Percentiles rank a stretch among this genome's conserved stretches.
Conservation (phyloP, 2,329 filamentous ascomycete genomes). For the Dendrostoma leiphaemia region DNA sequence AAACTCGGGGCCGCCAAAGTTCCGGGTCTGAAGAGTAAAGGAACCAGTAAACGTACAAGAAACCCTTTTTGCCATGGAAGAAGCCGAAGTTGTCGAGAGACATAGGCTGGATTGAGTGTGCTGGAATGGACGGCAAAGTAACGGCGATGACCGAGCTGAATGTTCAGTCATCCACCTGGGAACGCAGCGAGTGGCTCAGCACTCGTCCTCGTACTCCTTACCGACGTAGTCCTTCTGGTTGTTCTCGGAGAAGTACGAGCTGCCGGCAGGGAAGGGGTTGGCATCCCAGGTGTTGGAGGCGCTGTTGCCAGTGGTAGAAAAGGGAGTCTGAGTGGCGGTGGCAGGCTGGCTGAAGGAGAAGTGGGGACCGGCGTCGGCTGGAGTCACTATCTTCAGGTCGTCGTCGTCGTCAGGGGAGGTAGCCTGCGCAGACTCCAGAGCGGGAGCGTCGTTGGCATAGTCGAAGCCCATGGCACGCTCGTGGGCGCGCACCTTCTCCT, state of each 20-base stretch:
- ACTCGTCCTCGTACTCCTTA: background rate
- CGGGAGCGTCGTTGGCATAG: background rate
- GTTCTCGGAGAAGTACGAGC: background rate
- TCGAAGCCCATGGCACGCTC: background rate
- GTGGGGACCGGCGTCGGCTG: background rate
- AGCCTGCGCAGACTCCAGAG: background rate
- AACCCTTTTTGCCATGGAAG: background rate
- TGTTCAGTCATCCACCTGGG: background rate
- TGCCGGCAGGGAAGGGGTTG: background rate
- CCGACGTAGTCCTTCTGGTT: background rate
- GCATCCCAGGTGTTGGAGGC: background rate
- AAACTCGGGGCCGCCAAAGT: background rate
- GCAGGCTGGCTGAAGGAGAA: background rate
- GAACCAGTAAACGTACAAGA: background rate
- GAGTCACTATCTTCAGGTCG: background rate
- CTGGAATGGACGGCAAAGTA: background rate
- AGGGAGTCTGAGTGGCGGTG: background rate
- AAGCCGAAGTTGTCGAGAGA: background rate
- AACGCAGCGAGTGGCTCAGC: background rate
- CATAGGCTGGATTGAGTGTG: background rate
- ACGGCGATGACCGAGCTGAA: background rate
- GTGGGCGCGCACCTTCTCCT: background rate
- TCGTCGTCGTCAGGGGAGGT: constrained; percentile 3
- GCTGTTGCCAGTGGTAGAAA: background rate
- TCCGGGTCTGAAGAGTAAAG: background rate